These are phyloP conservation scores for Cystofilobasidium capitatum DNA, from an alignment of 768 basidiomycete genomes.

Conservation along the genomic window DNA sequence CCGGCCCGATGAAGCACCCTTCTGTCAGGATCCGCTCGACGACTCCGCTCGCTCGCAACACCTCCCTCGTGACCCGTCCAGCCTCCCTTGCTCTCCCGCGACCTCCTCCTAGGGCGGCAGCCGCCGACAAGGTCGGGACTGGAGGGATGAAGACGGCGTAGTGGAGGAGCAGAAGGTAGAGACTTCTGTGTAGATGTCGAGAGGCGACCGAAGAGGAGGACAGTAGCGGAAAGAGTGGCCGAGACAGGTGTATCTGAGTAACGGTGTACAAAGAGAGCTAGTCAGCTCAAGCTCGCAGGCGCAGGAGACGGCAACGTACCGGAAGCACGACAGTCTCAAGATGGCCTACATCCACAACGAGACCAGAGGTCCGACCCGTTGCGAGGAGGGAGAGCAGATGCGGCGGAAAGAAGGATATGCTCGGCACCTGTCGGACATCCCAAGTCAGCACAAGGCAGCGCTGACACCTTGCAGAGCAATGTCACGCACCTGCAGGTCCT, in stretches of 20 bases:
- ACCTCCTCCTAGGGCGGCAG: slow-evolving; percentile 48
- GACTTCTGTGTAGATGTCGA: slow-evolving; percentile 57
- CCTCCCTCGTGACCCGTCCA: background rate
- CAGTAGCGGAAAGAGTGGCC: slow-evolving; percentile 74
- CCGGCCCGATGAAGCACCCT: slow-evolving; percentile 68
- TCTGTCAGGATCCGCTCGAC: slow-evolving; percentile 73
- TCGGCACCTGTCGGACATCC: slow-evolving; percentile 67
- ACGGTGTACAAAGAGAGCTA: background rate
- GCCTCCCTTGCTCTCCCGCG: background rate
- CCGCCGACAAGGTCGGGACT: slow-evolving; percentile 48
- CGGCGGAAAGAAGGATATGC: slow-evolving; percentile 83
- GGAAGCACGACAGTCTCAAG: slow-evolving; percentile 81
- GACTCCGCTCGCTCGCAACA: slow-evolving; percentile 43
- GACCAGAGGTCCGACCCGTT: slow-evolving; percentile 78
- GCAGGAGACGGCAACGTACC: slow-evolving; percentile 45
- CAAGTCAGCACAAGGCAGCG: background rate
- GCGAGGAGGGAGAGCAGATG: slow-evolving; percentile 77
- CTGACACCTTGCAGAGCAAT: background rate
- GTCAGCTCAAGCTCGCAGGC: background rate
- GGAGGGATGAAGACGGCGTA: slow-evolving; percentile 81
- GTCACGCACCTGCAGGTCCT: slow-evolving; percentile 64
- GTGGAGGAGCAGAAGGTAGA: slow-evolving; percentile 68
- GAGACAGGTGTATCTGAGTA: slow-evolving; percentile 76
- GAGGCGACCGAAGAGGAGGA: slow-evolving; percentile 75
- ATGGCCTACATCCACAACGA: slow-evolving; percentile 87